phyloP scores from a whole-genome alignment of 108 stramenopile genomes.

The Skeletonema menzelii region DNA sequence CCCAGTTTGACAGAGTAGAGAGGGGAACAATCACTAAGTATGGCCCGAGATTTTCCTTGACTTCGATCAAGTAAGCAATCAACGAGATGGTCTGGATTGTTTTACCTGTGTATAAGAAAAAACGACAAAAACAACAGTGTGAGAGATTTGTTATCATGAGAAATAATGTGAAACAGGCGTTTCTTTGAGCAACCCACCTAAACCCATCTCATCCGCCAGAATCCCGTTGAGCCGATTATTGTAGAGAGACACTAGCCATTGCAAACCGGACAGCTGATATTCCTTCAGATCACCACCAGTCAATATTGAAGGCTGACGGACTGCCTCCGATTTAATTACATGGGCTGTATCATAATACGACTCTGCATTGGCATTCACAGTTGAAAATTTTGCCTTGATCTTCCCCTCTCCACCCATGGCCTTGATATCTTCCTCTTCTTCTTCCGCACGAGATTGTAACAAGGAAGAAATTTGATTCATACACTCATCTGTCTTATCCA shows the following conservation, averaged over 20 bases:
- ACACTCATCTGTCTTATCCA: slow-evolving; percentile 84
- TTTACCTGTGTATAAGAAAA: slow-evolving; percentile 43
- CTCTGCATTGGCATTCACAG: slow-evolving; percentile 41
- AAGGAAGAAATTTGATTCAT: slow-evolving; percentile 80
- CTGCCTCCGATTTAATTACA: slow-evolving; percentile 67
- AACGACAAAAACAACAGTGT: not conserved
- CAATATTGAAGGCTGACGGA: slow-evolving; percentile 78
- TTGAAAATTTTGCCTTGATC: slow-evolving; percentile 26
- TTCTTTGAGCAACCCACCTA: slow-evolving; percentile 36
- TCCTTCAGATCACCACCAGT: slow-evolving; percentile 89
- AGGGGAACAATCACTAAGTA: slow-evolving; percentile 98
- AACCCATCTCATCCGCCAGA: slow-evolving; percentile 86
- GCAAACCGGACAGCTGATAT: slow-evolving; percentile 95
- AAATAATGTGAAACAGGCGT: not conserved
- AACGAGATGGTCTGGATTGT: slow-evolving; percentile 98
- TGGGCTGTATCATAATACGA: slow-evolving; percentile 88
- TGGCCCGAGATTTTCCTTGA: slow-evolving; percentile 78
- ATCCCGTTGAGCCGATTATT: slow-evolving; percentile 86
- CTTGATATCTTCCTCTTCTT: slow-evolving; percentile 42
- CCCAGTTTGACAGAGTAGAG: slow-evolving; percentile 98
- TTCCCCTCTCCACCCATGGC: slow-evolving; percentile 40
- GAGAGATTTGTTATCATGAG: not conserved
- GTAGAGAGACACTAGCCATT: slow-evolving; percentile 96
- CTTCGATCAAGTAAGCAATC: slow-evolving; percentile 66
- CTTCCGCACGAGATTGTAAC: slow-evolving; percentile 60